A percentile compares a stretch with the other conserved stretches of the same genome.
Evolutionary conservation across 169 alveolate genomes (phyloP).

Genomic region (Cryptosporidium ryanae): DNA sequence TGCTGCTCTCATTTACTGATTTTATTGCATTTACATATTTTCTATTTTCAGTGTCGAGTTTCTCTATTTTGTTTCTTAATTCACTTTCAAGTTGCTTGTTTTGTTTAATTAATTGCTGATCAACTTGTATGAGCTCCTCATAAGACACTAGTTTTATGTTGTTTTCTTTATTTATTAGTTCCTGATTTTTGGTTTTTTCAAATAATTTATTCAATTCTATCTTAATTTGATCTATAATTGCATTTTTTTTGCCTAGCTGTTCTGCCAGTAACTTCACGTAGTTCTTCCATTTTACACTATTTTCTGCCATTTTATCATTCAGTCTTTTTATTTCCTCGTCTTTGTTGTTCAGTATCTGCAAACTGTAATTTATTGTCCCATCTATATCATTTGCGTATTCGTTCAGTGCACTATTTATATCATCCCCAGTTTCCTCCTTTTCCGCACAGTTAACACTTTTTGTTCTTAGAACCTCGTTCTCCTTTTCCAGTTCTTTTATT

Average conservation of each 20-base stretch:
- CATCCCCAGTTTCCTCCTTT: neutral
- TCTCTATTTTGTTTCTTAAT: slow-evolving; percentile 21
- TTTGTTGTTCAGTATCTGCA: slow-evolving; percentile 14
- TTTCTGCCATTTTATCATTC: neutral
- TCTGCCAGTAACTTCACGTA: slow-evolving; percentile 27
- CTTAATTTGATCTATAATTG: slow-evolving; percentile 20
- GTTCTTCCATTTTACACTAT: slow-evolving; percentile 38
- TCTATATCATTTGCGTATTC: slow-evolving; percentile 26
- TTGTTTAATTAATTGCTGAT: slow-evolving; percentile 54
- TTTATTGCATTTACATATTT: slow-evolving; percentile 16
- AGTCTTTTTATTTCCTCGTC: slow-evolving; percentile 34
- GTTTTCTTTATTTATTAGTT: slow-evolving; percentile 26
- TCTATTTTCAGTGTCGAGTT: slow-evolving; percentile 13
- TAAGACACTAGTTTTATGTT: slow-evolving; percentile 24
- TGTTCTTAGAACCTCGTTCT: neutral
- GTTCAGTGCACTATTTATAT: neutral
- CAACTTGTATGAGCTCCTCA: slow-evolving; percentile 61
- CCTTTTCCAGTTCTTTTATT: slow-evolving; percentile 31
- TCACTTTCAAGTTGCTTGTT: slow-evolving; percentile 31
- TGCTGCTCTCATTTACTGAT: slow-evolving; percentile 4
- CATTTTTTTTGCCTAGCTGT: slow-evolving; percentile 28
- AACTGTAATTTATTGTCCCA: slow-evolving; percentile 10
- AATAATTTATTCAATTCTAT: slow-evolving; percentile 26
- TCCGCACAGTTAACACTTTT: neutral
- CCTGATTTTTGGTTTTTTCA: slow-evolving; percentile 48